Evolutionary conservation across 495 filamentous ascomycete species (phyloP).

Genomic region (Penicillium ucsense): DNA sequence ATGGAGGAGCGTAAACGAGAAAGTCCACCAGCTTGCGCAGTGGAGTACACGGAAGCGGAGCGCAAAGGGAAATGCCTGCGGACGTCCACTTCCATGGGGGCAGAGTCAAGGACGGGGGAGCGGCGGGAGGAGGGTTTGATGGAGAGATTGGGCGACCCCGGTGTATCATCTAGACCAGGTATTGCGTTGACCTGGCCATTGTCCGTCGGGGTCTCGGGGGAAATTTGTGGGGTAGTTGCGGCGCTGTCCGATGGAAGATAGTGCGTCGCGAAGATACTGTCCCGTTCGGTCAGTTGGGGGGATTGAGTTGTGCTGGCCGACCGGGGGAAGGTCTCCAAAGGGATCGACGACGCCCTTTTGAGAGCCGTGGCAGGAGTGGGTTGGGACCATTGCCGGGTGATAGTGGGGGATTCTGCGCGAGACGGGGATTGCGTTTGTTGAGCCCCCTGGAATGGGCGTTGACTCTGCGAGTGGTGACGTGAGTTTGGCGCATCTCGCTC

Average conservation of each 20-base stretch:
- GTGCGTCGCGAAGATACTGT: constrained; percentile 56
- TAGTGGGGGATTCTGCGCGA: constrained; percentile 33
- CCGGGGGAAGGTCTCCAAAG: constrained; percentile 19
- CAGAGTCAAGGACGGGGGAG: constrained; percentile 23
- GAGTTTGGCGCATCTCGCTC: constrained; percentile 28
- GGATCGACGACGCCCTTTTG: constrained; percentile 27
- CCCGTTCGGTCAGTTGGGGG: constrained; percentile 50
- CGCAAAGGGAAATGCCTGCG: constrained; percentile 28
- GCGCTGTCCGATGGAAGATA: constrained; percentile 43
- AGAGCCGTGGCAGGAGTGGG: constrained; percentile 22
- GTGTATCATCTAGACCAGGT: constrained; percentile 23
- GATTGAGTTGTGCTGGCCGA: constrained; percentile 18
- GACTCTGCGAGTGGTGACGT: constrained; percentile 33
- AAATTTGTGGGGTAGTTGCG: constrained; percentile 39
- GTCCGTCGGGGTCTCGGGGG: constrained; percentile 24
- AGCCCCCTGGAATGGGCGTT: constrained; percentile 24
- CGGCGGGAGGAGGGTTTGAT: constrained; percentile 29
- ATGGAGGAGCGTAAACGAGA: constrained; percentile 22
- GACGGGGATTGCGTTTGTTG: constrained; percentile 28
- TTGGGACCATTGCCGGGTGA: constrained; percentile 25
- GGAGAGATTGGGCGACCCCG: constrained; percentile 24
- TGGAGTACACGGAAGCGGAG: constrained; percentile 22
- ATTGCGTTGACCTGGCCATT: constrained; percentile 24
- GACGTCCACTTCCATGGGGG: constrained; percentile 39
- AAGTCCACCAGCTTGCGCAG: constrained; percentile 16